Evolutionary conservation across 495 filamentous ascomycete species (phyloP), one percentile per base, ranked within the genome.

Genomic region (Rhypophila decipiens): DNA sequence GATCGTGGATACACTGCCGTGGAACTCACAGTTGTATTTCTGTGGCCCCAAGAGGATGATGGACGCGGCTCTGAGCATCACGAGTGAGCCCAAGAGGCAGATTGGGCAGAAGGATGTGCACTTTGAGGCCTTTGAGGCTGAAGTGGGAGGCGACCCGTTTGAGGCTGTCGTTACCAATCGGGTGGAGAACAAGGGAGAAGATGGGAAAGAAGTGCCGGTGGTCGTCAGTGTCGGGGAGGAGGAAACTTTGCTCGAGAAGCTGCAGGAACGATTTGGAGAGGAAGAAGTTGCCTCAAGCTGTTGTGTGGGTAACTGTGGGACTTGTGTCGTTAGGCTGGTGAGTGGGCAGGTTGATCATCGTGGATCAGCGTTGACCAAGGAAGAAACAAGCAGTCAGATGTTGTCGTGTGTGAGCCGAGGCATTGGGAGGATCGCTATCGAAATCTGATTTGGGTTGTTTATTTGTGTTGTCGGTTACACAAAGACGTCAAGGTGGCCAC

Each of bases 231-330:
- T 75, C 0, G 62, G 57, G 21, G 60, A 53, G 27, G 71, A 73
- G 22, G 69, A 75, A 53, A 71, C 63, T 11, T 47, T 75, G 7
- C 55, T 75, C 4, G 68, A 74, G 51, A 63, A 66, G 11, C 47
- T 75, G 24, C 58, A 63, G 46, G 52, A 42, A 22, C 44, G 63
- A 12, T 72, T 74, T 45, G 70, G 54, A 2, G 64, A 65, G 17
- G 64, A 58, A 0, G 53, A 58, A 13, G 66, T 78, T 0, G 68
- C 69, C 21, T 72, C 63, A 24, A 76, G 72, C 40, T 82, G 77
- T 59, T 72, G 74, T 58, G 72, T 74, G 4, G 78, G 77, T 0
- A 82, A 80, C 53, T 82, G 78, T 44, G 77, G 76, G 3, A 79
- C 77, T n/a, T 82, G 77, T 55, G 64, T 57, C 48, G 66, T 82